A percentile compares a stretch with the other conserved stretches of the same genome.
Conservation (phyloP, 2,329 filamentous ascomycete species). For the Epicoccum sorghinum region DNA sequence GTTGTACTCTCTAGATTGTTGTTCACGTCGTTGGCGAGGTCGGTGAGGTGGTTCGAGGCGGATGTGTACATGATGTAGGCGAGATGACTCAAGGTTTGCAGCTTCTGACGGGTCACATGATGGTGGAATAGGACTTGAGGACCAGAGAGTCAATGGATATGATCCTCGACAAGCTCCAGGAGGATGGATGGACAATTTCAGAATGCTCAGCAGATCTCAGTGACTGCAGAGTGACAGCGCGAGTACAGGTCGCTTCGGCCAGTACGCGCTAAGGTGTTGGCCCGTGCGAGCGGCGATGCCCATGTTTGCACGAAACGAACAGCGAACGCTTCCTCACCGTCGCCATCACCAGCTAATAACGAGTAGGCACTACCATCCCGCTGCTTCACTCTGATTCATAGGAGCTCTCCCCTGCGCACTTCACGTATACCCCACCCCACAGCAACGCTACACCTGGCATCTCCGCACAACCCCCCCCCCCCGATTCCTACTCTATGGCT, state of each 20-base stretch:
- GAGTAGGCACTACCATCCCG: conserved; percentile 29
- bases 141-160: not conserved
- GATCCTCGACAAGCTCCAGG: conserved; percentile 1
- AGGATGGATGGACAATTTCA: not conserved
- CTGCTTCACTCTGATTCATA: conserved; percentile 15
- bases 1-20: no score
- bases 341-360: conserved; percentile 32
- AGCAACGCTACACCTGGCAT: conserved; percentile 26
- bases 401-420: conserved; percentile 16
- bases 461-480: conserved; percentile 26
- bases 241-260: conserved; percentile 22
- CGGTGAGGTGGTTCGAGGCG: not conserved
- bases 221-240: conserved; percentile 1
- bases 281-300: conserved; percentile 14
- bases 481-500: conserved; percentile 42
- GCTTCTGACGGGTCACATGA: not conserved
- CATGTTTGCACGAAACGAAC: conserved; percentile 40
- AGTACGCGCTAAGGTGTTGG: conserved; percentile 24
- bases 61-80: not conserved
- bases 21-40: no score
- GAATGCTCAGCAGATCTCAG: no score
- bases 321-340: conserved; percentile 26
- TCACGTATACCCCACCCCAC: conserved; percentile 10
- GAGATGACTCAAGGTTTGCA: not conserved
- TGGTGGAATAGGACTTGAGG: not conserved